Conservation (phyloP, 768 basidiomycete species). For the Calocera cornea region DNA sequence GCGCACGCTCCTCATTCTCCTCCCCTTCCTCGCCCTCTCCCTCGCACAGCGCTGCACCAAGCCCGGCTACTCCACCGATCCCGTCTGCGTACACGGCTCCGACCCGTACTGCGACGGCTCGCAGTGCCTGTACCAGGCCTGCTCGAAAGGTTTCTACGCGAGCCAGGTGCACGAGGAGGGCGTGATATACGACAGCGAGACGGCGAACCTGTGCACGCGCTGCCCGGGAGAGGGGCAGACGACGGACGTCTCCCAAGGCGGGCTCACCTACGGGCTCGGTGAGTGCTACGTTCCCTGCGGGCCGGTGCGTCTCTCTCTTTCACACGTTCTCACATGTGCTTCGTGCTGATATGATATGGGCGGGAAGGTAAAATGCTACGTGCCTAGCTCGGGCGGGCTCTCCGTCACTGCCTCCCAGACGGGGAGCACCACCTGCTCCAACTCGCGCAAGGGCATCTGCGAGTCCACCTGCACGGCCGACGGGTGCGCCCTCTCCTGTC, state of each 20-base stretch:
- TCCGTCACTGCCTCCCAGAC: neutral
- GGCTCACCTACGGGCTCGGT: neutral
- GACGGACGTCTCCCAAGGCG: neutral
- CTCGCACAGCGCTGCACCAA: neutral
- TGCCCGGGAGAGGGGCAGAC: slow-evolving; percentile 1
- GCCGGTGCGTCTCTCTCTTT: neutral
- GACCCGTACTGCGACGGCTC: slow-evolving; percentile 1
- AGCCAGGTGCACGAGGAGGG: slow-evolving; percentile 1
- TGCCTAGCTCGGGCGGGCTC: neutral
- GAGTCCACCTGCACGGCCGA: neutral
- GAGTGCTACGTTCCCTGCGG: neutral
- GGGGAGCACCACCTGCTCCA: neutral
- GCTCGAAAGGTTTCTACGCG: neutral
- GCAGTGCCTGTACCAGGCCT: neutral
- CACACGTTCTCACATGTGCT: neutral
- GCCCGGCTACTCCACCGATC: neutral
- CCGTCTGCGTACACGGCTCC: neutral
- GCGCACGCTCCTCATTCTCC: neutral
- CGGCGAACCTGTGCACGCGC: neutral
- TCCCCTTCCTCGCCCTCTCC: neutral
- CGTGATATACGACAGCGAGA: neutral
- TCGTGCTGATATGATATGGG: no score
- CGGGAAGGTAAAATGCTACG: neutral
- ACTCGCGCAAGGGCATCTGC: neutral
- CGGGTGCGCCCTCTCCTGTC: neutral